Conservation (phyloP, 2,329 filamentous ascomycete species). For the Monilinia aucupariae region DNA sequence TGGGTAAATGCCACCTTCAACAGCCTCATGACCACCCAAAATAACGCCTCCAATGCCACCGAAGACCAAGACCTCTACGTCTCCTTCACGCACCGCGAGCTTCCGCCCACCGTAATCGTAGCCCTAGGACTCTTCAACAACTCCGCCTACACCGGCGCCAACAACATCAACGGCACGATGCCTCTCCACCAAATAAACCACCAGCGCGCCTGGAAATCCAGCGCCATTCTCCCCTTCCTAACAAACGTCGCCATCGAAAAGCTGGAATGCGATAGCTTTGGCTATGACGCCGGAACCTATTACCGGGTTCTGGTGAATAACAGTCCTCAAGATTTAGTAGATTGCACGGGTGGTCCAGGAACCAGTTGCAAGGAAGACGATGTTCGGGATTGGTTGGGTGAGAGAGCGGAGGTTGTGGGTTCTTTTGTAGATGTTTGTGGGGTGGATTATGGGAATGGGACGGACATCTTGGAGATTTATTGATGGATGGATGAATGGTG, state of each 20-base stretch:
- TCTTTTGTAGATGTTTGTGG: slow-evolving; percentile 41
- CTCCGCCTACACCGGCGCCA: slow-evolving; percentile 41
- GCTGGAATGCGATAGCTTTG: slow-evolving; percentile 47
- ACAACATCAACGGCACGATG: slow-evolving; percentile 47
- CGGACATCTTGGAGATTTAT: slow-evolving; percentile 29
- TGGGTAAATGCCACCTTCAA: slow-evolving; percentile 49
- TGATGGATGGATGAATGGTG: neutral
- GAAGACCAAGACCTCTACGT: slow-evolving; percentile 46
- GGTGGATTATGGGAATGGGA: slow-evolving; percentile 28
- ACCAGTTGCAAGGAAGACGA: slow-evolving; percentile 38
- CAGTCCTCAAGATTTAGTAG: slow-evolving; percentile 44
- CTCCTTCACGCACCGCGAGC: slow-evolving; percentile 50
- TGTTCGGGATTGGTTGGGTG: slow-evolving; percentile 21
- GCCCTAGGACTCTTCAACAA: slow-evolving; percentile 52
- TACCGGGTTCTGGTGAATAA: slow-evolving; percentile 48
- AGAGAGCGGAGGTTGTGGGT: slow-evolving; percentile 37
- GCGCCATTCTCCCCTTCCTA: slow-evolving; percentile 48
- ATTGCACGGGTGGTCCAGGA: slow-evolving; percentile 45
- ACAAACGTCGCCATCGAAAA: slow-evolving; percentile 50
- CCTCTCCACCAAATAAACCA: slow-evolving; percentile 45
- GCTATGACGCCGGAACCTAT: slow-evolving; percentile 41
- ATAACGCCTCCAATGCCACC: slow-evolving; percentile 34
- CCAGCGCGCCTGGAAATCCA: slow-evolving; percentile 45
- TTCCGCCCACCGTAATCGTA: slow-evolving; percentile 49
- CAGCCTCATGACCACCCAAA: slow-evolving; percentile 33